Conservation (phyloP, 2,329 filamentous ascomycete species). For the Cladosporium austrohemisphaericum region DNA sequence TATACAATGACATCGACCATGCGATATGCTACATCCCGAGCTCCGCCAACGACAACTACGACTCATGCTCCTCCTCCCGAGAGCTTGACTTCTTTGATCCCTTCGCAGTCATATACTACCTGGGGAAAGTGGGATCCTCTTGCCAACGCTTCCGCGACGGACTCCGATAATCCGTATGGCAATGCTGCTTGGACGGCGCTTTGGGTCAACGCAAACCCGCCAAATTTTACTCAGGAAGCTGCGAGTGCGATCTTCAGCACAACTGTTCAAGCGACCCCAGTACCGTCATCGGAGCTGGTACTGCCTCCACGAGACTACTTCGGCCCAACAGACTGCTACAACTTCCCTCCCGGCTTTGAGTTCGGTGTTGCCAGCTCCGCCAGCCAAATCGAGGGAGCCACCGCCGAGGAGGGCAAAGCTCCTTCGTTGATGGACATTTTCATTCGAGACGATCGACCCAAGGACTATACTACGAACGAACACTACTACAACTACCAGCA, state of each 20-base stretch:
- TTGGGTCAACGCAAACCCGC: conserved; percentile 35
- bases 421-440: conserved; percentile 19
- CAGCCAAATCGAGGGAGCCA: conserved; percentile 33
- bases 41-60: conserved; percentile 31
- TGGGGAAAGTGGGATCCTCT: conserved; percentile 42
- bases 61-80: conserved; percentile 37
- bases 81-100: conserved; percentile 35
- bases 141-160: conserved; percentile 33
- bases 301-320: conserved; percentile 54
- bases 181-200: conserved; percentile 39
- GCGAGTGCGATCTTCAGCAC: conserved; percentile 33
- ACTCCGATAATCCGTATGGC: conserved; percentile 36
- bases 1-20: conserved; percentile 40
- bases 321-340: conserved; percentile 32
- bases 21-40: conserved; percentile 36
- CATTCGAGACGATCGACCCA: conserved; percentile 14
- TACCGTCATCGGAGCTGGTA: conserved; percentile 53
- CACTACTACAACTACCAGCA: conserved; percentile 48
- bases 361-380: conserved; percentile 35
- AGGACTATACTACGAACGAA: conserved; percentile 41
- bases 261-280: conserved; percentile 27
- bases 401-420: conserved; percentile 27
- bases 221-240: conserved; percentile 37
- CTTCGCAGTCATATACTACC: conserved; percentile 37
- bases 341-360: conserved; percentile 29